phyloP scores from a whole-genome alignment of 257 asterid species.

The Eucommia ulmoides region DNA sequence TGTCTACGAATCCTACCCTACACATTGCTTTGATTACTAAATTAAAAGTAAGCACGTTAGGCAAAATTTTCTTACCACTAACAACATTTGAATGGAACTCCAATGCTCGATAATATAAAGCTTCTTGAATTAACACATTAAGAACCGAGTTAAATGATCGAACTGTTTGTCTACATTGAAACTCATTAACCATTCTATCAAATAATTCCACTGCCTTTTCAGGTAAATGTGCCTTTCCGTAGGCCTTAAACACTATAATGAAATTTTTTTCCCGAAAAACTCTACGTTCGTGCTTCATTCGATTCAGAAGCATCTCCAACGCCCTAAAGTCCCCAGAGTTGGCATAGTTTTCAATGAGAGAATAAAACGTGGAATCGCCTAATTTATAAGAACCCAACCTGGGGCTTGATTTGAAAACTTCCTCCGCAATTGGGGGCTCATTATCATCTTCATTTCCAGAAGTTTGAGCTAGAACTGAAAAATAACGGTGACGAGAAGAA shows the following conservation, averaged over 20 bases:
- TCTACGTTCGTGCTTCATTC: slow-evolving; percentile 65
- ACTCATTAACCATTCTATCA: slow-evolving; percentile 61
- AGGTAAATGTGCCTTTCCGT: slow-evolving; percentile 51
- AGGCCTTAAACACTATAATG: slow-evolving; percentile 58
- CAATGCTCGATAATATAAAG: slow-evolving; percentile 42
- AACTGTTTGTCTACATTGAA: slow-evolving; percentile 59
- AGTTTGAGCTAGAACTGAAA: too few relatives aligned
- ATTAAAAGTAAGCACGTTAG: slow-evolving; percentile 69
- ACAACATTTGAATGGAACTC: slow-evolving; percentile 50
- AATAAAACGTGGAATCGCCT: slow-evolving; percentile 81
- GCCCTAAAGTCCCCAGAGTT: slow-evolving; percentile 47
- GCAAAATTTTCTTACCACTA: slow-evolving; percentile 22
- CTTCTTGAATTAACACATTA: slow-evolving; percentile 54
- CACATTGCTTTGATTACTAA: slow-evolving; percentile 71
- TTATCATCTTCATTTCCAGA: slow-evolving; percentile 8
- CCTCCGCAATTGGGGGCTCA: slow-evolving; percentile 38
- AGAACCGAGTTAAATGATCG: slow-evolving; percentile 83
- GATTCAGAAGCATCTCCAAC: slow-evolving; percentile 48
- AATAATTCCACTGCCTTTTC: slow-evolving; percentile 56
- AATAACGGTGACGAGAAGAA: too few relatives aligned
- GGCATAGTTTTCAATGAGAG: slow-evolving; percentile 63
- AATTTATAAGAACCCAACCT: slow-evolving; percentile 54
- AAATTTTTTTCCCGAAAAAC: slow-evolving; percentile 58
- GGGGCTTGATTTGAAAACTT: slow-evolving; percentile 33
- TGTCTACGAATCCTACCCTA: slow-evolving; percentile 35